These are phyloP conservation scores for Betula pendula DNA, from an alignment of 306 rosid species.

Conservation along the genomic window DNA sequence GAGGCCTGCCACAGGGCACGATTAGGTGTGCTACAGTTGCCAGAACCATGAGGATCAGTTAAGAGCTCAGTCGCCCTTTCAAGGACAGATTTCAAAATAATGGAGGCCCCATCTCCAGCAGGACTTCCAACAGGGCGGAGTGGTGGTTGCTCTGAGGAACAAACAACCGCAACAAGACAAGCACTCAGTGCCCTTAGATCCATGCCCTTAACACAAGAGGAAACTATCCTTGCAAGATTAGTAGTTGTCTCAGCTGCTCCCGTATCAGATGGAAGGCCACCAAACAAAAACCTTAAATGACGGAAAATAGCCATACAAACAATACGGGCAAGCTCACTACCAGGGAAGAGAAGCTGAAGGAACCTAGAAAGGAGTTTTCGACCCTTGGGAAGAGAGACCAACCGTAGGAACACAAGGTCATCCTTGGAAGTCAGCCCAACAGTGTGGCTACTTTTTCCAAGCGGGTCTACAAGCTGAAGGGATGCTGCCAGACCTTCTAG, in stretches of 20 bases:
- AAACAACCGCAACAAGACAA: conserved; percentile 62
- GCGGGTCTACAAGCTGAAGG: conserved; percentile 56
- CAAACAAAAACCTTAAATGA: conserved; percentile 57
- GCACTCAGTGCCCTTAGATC: conserved; percentile 57
- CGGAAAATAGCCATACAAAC: conserved; percentile 58
- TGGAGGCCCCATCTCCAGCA: conserved; percentile 56
- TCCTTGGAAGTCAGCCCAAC: conserved; percentile 53
- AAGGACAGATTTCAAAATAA: conserved; percentile 51
- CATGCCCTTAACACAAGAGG: conserved; percentile 47
- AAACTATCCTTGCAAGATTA: conserved; percentile 43
- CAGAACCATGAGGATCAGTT: conserved; percentile 44
- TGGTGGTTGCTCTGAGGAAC: conserved; percentile 61
- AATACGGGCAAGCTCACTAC: conserved; percentile 54
- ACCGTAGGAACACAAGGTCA: conserved; percentile 51
- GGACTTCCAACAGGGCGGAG: conserved; percentile 52
- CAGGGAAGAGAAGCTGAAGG: conserved; percentile 55
- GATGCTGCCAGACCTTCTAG: conserved; percentile 59
- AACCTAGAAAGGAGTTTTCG: conserved; percentile 51
- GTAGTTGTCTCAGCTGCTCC: conserved; percentile 46
- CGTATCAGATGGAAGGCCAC: conserved; percentile 49
- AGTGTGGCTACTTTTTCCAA: conserved; percentile 47
- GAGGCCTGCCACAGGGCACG: conserved; percentile 62
- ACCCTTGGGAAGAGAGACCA: conserved; percentile 50
- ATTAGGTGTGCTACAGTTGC: conserved; percentile 41
- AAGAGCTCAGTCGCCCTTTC: conserved; percentile 48